A percentile compares a stretch with the other conserved stretches of the same genome.
phyloP scores from a whole-genome alignment of 768 basidiomycete genomes.

The Lactarius sp. region DNA sequence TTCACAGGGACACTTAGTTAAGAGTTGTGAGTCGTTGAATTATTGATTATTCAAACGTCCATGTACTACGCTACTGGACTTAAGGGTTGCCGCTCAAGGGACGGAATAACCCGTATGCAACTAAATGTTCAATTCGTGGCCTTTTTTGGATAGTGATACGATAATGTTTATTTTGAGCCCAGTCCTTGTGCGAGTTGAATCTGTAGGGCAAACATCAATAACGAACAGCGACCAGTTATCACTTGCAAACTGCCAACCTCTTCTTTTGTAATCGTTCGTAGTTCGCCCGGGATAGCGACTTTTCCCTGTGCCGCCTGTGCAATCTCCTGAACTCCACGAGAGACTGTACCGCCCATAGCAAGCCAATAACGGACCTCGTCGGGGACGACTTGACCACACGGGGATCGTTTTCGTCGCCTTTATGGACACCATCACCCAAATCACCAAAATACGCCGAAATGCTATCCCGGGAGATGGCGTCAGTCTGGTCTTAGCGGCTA shows the following conservation, averaged over 20 bases:
- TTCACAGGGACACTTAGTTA: background rate
- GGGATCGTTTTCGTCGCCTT: conserved; percentile 75
- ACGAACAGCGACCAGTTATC: background rate
- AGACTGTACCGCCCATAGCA: conserved; percentile 53
- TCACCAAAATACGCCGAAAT: conserved; percentile 81
- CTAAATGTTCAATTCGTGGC: background rate
- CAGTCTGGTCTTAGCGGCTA: background rate
- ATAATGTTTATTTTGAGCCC: background rate
- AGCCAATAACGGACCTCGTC: conserved; percentile 81
- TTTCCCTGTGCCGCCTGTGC: conserved; percentile 56
- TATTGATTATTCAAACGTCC: background rate
- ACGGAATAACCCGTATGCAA: background rate
- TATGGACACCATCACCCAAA: conserved; percentile 78
- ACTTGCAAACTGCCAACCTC: conserved; percentile 47
- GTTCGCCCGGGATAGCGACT: conserved; percentile 64
- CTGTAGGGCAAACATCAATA: conserved; percentile 5
- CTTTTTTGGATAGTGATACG: background rate
- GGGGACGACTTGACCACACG: conserved; percentile 72
- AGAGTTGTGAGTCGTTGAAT: background rate
- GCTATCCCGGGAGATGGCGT: conserved; percentile 32
- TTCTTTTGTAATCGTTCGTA: conserved; percentile 63
- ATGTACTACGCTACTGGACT: background rate
- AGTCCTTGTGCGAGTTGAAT: conserved; percentile 18
- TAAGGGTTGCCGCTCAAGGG: background rate
- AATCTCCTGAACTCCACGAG: conserved; percentile 56